Percentiles rank a stretch among this genome's conserved stretches.
Evolutionary conservation across 192 early-diverging fungal genomes (phyloP).

Genomic region (Nowakowskiella sp.): DNA sequence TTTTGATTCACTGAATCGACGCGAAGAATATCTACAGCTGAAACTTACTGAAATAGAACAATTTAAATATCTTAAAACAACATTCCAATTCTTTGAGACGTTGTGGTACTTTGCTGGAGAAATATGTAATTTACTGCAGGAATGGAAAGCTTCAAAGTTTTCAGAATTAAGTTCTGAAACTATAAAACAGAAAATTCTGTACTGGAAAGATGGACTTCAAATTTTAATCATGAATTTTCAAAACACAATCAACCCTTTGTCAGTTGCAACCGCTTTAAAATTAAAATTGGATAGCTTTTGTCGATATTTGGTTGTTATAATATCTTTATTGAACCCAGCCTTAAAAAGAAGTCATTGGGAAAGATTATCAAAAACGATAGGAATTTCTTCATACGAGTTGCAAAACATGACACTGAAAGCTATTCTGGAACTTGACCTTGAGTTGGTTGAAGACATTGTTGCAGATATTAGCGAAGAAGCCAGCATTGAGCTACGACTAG

Average conservation of each 20-base stretch:
- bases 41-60: slow-evolving; percentile 4
- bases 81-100: slow-evolving; percentile 17
- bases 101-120: slow-evolving; percentile 26
- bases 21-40: slow-evolving; percentile 11
- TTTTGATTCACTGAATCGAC: slow-evolving; percentile 5
- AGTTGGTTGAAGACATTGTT: slow-evolving; percentile 28
- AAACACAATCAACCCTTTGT: not conserved
- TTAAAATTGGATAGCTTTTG: slow-evolving; percentile 24
- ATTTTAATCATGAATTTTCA: slow-evolving; percentile 1
- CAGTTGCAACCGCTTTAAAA: slow-evolving; percentile 10
- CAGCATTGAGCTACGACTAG: slow-evolving; percentile 16
- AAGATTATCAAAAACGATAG: slow-evolving; percentile 21
- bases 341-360: slow-evolving; percentile 27
- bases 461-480: slow-evolving; percentile 34
- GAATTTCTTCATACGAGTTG: slow-evolving; percentile 25
- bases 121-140: not conserved
- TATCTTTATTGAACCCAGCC: slow-evolving; percentile 24
- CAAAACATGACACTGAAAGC: slow-evolving; percentile 13
- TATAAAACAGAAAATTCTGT: slow-evolving; percentile 20
- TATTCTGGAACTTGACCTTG: slow-evolving; percentile 30
- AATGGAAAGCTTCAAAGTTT: slow-evolving; percentile 27
- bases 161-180: slow-evolving; percentile 27
- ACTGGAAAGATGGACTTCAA: slow-evolving; percentile 16
- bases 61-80: not conserved
- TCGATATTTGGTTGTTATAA: slow-evolving; percentile 22